Evolutionary conservation across 768 basidiomycete species (phyloP), one percentile per base, ranked within the genome.

Genomic region (Cyclocybe cylindracea): DNA sequence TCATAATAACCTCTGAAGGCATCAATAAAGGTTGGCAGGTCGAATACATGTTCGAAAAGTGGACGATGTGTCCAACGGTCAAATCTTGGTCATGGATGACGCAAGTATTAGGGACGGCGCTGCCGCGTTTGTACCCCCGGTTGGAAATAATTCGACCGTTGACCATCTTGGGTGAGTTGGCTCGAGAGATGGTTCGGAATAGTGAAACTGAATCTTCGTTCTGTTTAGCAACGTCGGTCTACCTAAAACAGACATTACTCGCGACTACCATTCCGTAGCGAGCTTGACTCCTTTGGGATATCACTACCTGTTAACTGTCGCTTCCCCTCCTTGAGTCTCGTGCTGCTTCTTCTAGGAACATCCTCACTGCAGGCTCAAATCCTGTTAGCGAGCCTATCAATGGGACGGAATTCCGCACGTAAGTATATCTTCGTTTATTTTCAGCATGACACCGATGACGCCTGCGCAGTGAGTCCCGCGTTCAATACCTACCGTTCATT

Each of bases 251-350:
- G 50, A 66, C 33, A 75, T 85, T 56, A 69, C 83, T 37, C 67
- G 84, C 14, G 31, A 86, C 70, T 87, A 87, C 67, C 85, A 87
- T 65, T 84, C 82, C 3, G 70, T 71, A 4, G 81, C 80, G 11
- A 79, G 78, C 16, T 70, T 85, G 53, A 76, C 83, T 7, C 77
- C 80, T 16, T 77, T 58, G 75, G 59, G 82, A 57, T 61, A 52
- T 37, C 33, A 10, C 33, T 13, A 19, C 5, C 13, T 10, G 11
- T 16, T 13, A 5, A 31, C 19, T 34, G 8, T 3, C 33, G 16
- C n/a, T 24, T 14, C 14, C 32, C 5, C 38, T 13, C 13, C 9
- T 8, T 10, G 19, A n/a, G 16, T 32, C 24, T 44, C 24, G 14
- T 43, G 33, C 36, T 13, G 8, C 6, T 7, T 19, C 34, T 3